Base-by-base conservation (phyloP, 306 rosid species). In the Myrica gale region DNA sequence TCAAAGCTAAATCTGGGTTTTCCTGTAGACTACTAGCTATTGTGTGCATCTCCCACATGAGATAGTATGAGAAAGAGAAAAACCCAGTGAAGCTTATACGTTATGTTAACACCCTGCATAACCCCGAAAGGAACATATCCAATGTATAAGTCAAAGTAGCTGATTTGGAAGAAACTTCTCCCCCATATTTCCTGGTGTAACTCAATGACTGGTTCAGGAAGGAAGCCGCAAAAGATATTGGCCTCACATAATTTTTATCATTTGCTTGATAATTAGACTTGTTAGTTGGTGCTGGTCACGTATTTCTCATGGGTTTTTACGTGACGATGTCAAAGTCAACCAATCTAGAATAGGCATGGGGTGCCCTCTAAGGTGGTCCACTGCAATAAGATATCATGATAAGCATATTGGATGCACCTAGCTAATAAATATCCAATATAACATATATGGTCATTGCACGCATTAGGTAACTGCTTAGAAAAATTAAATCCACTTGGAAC, bases 271-370 rank as follows among this genome's bases (percentile, higher is more conserved):
- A 74, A 85, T 82, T 81, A 47, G 82, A 71, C 67, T 60, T 68
- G 89, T 84, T 89, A 73, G 90, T 91, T 88, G 86, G 92, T 89
- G 90, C 77, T 80, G 68, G 84, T 89, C 97, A 91, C 90, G 88
- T 86, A 78, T 75, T 85, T 76, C 89, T 78, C 84, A 85, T 85
- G 90, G 85, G 76, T 70, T 80, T 78, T 60, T 77, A 74, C 74
- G 76, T 79, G 75, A 85, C 83, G 68, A 76, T 77, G 73, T 57
- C 77, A 62, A 54, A 80, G 82, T 80, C 87, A 78, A 83, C 63
- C 61, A 48, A 72, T 74, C 62, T 79, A 73, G 71, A 50, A 75
- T 69, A 50, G 26, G 56, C 52, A 68, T 73, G 9, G 42, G 70
- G 71, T 76, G 79, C 78, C 69, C 63, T 17, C 5, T 61, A 41